These are phyloP conservation scores for Thermothelomyces thermophilus DNA, from an alignment of 2,329 filamentous ascomycete species.

Conservation along the genomic window DNA sequence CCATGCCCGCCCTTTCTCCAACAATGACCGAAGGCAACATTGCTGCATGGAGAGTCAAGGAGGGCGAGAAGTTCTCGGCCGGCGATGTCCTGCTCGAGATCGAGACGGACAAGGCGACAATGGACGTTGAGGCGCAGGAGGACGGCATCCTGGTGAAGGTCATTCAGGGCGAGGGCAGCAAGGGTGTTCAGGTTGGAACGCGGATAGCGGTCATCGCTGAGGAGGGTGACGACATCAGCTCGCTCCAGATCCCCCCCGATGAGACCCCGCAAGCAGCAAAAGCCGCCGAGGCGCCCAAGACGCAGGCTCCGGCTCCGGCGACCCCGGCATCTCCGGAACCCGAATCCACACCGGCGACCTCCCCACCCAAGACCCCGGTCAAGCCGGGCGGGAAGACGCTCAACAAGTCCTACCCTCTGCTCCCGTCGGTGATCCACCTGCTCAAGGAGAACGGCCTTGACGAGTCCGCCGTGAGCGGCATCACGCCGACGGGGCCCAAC, in stretches of 20 bases:
- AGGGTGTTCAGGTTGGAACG: constrained; percentile 68
- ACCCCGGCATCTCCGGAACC: constrained; percentile 13
- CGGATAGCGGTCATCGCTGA: constrained; percentile 82
- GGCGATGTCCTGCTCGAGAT: constrained; percentile 88
- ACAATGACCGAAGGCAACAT: constrained; percentile 95
- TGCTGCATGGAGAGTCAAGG: constrained; percentile 76
- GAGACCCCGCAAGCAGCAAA: constrained; percentile 39
- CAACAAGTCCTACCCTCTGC: constrained; percentile 64
- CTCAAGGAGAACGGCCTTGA: constrained; percentile 73
- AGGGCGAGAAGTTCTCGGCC: constrained; percentile 73
- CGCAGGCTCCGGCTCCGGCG: constrained; percentile 13
- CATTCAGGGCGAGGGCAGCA: constrained; percentile 63
- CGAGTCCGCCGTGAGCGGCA: constrained; percentile 68
- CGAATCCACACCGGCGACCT: constrained; percentile 21
- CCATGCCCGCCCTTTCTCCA: constrained; percentile 84
- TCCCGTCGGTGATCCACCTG: constrained; percentile 78
- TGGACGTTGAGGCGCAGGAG: constrained; percentile 91
- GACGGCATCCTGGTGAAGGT: constrained; percentile 85
- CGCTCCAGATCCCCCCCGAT: constrained; percentile 69
- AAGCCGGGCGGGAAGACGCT: constrained; percentile 46
- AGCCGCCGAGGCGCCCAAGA: constrained; percentile 18
- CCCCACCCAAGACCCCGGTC: constrained; percentile 23
- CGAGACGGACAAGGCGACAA: constrained; percentile 89
- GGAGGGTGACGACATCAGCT: constrained; percentile 67
- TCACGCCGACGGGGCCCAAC: constrained; percentile 79